Conservation (phyloP, 108 stramenopile species). For the Cyclostephanos invisitatus region DNA sequence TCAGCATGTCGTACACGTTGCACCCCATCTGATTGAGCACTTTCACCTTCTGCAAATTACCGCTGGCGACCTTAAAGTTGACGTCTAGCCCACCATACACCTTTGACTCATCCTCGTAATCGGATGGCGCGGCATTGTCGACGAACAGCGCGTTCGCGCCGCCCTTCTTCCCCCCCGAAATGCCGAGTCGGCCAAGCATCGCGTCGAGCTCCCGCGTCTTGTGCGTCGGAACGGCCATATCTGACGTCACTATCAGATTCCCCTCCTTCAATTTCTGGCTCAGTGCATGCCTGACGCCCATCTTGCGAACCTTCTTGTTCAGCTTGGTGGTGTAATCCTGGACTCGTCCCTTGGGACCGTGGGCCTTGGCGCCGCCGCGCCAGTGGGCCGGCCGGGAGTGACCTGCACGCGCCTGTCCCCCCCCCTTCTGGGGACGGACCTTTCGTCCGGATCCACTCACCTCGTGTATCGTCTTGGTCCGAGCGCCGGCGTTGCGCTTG, state of each 20-base stretch:
- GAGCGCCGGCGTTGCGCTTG: constrained; percentile 63
- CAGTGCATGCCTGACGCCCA: constrained; percentile 74
- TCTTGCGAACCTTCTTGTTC: constrained; percentile 81
- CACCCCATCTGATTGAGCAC: constrained; percentile 57
- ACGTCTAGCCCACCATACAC: constrained; percentile 66
- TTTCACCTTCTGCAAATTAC: constrained; percentile 65
- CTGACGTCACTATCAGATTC: constrained; percentile 69
- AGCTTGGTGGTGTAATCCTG: constrained; percentile 86
- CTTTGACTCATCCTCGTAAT: constrained; percentile 33
- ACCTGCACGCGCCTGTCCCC: constrained; percentile 83
- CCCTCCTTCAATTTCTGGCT: constrained; percentile 85
- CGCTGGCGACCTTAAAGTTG: constrained; percentile 71
- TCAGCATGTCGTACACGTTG: constrained; percentile 82
- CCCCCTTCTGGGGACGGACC: constrained; percentile 86
- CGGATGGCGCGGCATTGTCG: constrained; percentile 58
- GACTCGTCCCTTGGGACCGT: constrained; percentile 82
- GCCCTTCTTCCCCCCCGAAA: constrained; percentile 42
- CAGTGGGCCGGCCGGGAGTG: constrained; percentile 90
- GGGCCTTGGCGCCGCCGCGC: constrained; percentile 94
- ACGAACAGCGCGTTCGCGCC: constrained; percentile 67
- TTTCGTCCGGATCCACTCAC: constrained; percentile 86
- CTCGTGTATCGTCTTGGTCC: constrained; percentile 79
- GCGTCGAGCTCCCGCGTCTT: constrained; percentile 67
- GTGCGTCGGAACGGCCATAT: constrained; percentile 61
- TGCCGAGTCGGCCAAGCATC: constrained; percentile 48